A percentile compares a stretch with the other conserved stretches of the same genome.
phyloP scores from a whole-genome alignment of 169 alveolate species.

The Toxoplasma gondii region DNA sequence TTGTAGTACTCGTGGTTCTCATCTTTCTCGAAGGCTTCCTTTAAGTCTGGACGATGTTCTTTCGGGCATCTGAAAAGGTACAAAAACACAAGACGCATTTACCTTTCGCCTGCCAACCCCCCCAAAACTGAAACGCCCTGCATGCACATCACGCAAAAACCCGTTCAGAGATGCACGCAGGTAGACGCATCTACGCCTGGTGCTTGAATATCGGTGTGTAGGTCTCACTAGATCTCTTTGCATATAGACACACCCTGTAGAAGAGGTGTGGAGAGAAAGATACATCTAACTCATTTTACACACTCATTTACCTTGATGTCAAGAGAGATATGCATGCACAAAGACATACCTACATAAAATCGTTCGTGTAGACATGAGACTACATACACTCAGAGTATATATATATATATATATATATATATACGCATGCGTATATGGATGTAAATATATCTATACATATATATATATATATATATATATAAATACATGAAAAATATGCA shows the following conservation, averaged over 20 bases:
- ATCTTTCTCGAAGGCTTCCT: conserved; percentile 50
- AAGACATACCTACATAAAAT: neutral
- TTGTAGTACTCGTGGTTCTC: conserved; percentile 62
- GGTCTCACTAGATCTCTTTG: too few species aligned
- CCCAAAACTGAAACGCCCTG: conserved; percentile 5
- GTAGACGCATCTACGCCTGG: neutral
- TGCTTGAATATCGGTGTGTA: too few species aligned
- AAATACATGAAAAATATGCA: neutral
- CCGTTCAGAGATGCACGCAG: neutral
- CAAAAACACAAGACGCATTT: neutral
- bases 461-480: neutral
- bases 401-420: neutral
- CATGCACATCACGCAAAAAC: neutral
- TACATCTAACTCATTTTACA: too few species aligned
- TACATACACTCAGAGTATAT: neutral
- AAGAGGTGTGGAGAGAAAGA: too few species aligned
- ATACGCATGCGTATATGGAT: neutral
- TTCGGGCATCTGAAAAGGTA: conserved; percentile 53
- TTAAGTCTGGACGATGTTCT: conserved; percentile 52
- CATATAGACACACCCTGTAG: too few species aligned
- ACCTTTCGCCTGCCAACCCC: neutral
- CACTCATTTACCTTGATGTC: neutral
- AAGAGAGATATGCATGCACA: neutral
- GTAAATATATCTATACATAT: neutral
- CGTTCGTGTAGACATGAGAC: too few species aligned